Base-by-base conservation (phyloP, 148 eudicot genomes). In the Cornus kousa region DNA sequence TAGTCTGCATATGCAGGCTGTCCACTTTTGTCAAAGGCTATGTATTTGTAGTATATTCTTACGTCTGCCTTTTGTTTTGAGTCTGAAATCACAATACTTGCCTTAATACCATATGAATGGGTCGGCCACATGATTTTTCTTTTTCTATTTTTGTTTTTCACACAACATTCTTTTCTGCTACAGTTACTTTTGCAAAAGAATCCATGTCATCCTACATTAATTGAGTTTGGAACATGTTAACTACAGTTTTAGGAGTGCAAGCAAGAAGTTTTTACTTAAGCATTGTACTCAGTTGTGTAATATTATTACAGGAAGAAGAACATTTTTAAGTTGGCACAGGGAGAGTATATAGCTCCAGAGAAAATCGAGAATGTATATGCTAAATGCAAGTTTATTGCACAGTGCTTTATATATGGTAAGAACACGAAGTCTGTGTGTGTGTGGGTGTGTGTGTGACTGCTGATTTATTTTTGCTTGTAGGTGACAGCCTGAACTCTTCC, bases 331-430 rank as follows among this genome's bases (percentile, higher is more conserved):
- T 82, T 93, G 83, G 98, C 99, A 28, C 99, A 96, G 82, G 99
- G 98, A 14, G 99, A 96, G 81, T 96, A 96, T 82, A 90, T 96
- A 77, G 99, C 99, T 35, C 99, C 99, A 5, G 99, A 96, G 87
- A 96, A 96, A 85, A 90, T 96, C 68, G 98, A 96, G 91, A 96
- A 93, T 70, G 98, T 96, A n/a, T 96, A 96, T 78, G 98, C 98
- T 10, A 96, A 96, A 86, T 90, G 98, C 90, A 92, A 89, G 85
- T 96, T 92, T 60, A 81, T 90, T 12, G 90, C 94, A 5, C 99
- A 93, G 77, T 91, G 93, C 80, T 95, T 95, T 83, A 88, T 95
- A 71, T 88, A 92, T 69, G 99, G 99, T 96, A 87, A 65, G 91
- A 60, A 35, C 37, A 72, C n/a, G 60, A 14, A 68, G 35, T 43